These are phyloP conservation scores for Nigrospora sphaerica DNA, from an alignment of 2,329 filamentous ascomycete species.

Conservation along the genomic window DNA sequence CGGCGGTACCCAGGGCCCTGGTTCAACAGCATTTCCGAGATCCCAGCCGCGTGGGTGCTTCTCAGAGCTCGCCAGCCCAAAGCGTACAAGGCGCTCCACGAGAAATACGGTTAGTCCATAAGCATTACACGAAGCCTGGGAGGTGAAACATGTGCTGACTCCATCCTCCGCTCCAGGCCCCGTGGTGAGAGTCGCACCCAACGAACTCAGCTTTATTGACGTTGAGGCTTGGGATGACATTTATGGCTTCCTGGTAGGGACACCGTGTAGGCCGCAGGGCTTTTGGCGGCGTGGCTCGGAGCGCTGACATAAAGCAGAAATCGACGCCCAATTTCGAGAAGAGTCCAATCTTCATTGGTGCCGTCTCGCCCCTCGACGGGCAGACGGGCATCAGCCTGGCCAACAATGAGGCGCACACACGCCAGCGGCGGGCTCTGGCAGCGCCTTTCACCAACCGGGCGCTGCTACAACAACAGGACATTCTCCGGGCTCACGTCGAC, in stretches of 20 bases:
- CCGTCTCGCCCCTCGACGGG: conserved; percentile 3
- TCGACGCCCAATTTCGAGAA: conserved; percentile 22
- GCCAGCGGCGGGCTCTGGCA: not conserved
- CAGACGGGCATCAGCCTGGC: not conserved
- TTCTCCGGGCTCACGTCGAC: conserved; percentile 30
- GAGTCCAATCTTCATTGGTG: conserved; percentile 28
- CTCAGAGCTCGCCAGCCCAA: conserved; percentile 16
- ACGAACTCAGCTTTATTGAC: conserved; percentile 32
- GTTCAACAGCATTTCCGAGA: conserved; percentile 12
- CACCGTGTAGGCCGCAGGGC: conserved; percentile 7
- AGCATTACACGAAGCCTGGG: not conserved
- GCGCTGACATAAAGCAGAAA: not conserved
- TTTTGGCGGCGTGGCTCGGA: conserved; percentile 12
- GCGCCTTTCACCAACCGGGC: conserved; percentile 21
- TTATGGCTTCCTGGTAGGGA: conserved; percentile 25
- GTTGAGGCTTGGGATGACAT: conserved; percentile 31
- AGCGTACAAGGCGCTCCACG: conserved; percentile 19
- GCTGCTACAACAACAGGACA: conserved; percentile 31
- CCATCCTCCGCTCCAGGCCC: conserved; percentile 13
- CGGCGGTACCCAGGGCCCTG: conserved; percentile 17
- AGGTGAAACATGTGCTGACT: not conserved
- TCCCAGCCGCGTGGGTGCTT: conserved; percentile 13
- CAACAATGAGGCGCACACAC: not conserved
- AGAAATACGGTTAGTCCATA: conserved; percentile 25
- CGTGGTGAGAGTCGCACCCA: conserved; percentile 32